Base-by-base conservation (phyloP, 495 filamentous ascomycete genomes). In the Penicillium malachiteum region DNA sequence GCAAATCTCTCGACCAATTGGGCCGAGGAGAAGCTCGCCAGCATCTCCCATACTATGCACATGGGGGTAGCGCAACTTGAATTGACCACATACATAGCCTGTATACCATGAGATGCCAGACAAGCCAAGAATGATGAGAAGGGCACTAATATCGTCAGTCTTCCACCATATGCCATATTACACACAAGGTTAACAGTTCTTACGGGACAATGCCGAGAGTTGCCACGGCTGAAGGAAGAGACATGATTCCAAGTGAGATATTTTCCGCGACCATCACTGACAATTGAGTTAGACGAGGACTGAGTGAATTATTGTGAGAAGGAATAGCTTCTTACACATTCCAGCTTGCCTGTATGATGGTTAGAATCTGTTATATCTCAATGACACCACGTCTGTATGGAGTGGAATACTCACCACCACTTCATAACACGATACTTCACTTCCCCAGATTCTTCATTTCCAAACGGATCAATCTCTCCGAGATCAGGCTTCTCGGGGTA, bases 21-120 rank as follows among this genome's bases (percentile, higher is more conserved):
- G 68, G 7, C 87, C 88, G 62, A 84, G 75, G 33, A 91, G 77
- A 45, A 94, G 69, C 16, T 83, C 71, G 12, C 86, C 86, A 3
- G 83, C 88, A 62, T 94, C 88, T 17, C 85, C 84, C 67, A 92
- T 64, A 33, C 56, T 67, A 18, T 67, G 64, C 11, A 67, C 58
- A 6, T 67, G 61, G 14, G 64, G 64, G 17, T 64, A 64, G 3
- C 58, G 55, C 31, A 55, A 43, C 31, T 67, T 64, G 55, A 67
- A 67, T 34, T 67, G 61, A 9, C 64, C 58, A 39, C 61, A 54
- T 18, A 67, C 48, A 17, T 62, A 64, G 18, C 64, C 64, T 8
- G 64, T 67, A 33, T 67, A 67, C 52, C 57, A 60, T 16, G 61
- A 85, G 62, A 84, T 83, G 39, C 85, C 84, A 5, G 86, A 55